A percentile compares a stretch with the other conserved stretches of the same genome.
phyloP scores from a whole-genome alignment of 2,329 filamentous ascomycete genomes.

The Cryphonectria parasitica region DNA sequence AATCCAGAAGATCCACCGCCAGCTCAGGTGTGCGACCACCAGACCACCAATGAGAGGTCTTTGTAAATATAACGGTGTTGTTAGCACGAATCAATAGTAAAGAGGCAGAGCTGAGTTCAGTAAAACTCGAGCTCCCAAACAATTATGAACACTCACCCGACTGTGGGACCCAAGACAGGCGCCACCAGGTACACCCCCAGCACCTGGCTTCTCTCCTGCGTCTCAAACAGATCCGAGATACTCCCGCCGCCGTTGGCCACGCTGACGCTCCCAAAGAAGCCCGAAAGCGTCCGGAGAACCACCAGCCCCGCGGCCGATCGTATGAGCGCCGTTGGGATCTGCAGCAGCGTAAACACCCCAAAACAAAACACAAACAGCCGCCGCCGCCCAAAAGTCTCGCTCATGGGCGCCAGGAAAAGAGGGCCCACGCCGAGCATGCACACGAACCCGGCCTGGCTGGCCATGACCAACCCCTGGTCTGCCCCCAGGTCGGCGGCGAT shows the following conservation, averaged over 20 bases:
- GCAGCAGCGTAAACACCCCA: neutral
- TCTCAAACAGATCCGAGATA: neutral
- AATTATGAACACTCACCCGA: neutral
- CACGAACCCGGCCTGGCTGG: conserved; percentile 1
- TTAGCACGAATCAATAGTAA: neutral
- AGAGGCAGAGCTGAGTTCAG: no score
- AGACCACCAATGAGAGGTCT: neutral
- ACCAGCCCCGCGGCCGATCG: neutral
- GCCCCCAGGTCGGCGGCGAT: neutral
- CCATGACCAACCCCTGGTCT: neutral
- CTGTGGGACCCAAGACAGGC: neutral
- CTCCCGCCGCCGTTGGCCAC: conserved; percentile 1
- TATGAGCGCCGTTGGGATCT: neutral
- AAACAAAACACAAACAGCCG: neutral
- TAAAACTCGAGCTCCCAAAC: neutral
- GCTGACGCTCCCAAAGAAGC: neutral
- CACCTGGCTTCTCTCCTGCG: conserved; percentile 3
- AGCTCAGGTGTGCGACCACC: neutral
- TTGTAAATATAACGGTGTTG: neutral
- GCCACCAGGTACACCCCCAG: neutral
- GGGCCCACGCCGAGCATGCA: conserved; percentile 2
- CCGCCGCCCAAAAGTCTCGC: neutral
- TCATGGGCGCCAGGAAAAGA: neutral
- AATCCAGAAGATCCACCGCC: conserved; percentile 6
- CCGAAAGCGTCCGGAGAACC: neutral